Base-by-base conservation (phyloP, 805 yeast genomes). In the Candida palmyrensis region DNA sequence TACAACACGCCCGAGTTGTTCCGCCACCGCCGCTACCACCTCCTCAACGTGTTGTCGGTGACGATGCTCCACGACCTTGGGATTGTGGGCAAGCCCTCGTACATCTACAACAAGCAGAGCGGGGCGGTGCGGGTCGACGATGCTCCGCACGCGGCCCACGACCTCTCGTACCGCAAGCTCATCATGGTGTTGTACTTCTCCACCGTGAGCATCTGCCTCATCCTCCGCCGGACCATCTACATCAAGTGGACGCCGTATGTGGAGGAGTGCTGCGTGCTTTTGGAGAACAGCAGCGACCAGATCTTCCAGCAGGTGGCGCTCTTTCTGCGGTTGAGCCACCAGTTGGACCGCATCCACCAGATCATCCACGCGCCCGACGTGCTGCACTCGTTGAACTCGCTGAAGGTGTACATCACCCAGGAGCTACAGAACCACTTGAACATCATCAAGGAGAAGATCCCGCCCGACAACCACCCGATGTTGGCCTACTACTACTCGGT, bases 1-100 rank as follows among this genome's bases (percentile, higher is more conserved):
- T 87, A 86, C 51, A 84, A 82, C 43, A 74, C 85, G 3, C 84
- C 95, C 0, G 96, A 86, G 54, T 63, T 84, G 44, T 83, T 84
- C 43, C 83, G 79, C 42, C 83, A 82, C 45, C 75, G 94, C 37
- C 73, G 94, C 30, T 79, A 80, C 42, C 92, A 84, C 50, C 62
- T 86, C 33, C 68, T 85, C 41, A 75, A 77, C 35, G 63, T 75
- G 10, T 61, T 85, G 15, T 77, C 88, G 33, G 75, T 80, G 10
- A 66, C 82, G 3, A 64, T 88, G 55, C 70, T 83, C 2, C 81
- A 77, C 45, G 96, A 88, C 52, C 57, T 88, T 34, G 95, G 95
- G 0, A 67, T 87, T 4, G 75, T 76, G 16, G 75, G 81, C 18
- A 49, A 74, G 28, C 68, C 75, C 12, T 27, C 46, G 3, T 48